Conservation (phyloP, 106 monocot species). For the Phalaenopsis aphrodite region DNA sequence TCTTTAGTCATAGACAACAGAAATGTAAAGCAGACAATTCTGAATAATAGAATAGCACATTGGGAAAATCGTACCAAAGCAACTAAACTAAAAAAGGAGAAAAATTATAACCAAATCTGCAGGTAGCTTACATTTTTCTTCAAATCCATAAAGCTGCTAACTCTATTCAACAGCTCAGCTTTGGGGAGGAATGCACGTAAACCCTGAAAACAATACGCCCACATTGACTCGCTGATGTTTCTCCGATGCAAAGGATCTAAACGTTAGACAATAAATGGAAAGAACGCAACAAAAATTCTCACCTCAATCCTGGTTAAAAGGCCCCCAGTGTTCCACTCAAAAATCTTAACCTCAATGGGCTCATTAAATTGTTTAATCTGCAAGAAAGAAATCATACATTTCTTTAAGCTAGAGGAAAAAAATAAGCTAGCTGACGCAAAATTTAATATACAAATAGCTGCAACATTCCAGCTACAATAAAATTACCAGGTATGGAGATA, state of each 20-base stretch:
- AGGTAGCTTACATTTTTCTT: conserved; percentile 64
- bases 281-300: neutral
- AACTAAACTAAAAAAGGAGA: neutral
- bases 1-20: neutral
- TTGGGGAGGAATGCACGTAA: conserved; percentile 93
- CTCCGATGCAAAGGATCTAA: neutral
- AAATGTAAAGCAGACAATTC: neutral
- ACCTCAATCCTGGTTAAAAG: conserved; percentile 93
- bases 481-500: neutral
- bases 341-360: conserved; percentile 78
- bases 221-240: neutral
- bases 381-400: conserved; percentile 8
- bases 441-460: neutral
- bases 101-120: neutral
- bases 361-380: conserved; percentile 84
- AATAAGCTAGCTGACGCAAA: neutral
- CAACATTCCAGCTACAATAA: neutral
- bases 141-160: conserved; percentile 66
- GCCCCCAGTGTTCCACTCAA: conserved; percentile 92
- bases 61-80: neutral
- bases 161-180: conserved; percentile 77
- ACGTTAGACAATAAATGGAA: neutral
- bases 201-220: conserved; percentile 39
- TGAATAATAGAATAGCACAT: neutral
- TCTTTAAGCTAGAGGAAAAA: neutral